Base-by-base conservation (phyloP, 305 asterid genomes). In the Fraxinus floribunda region DNA sequence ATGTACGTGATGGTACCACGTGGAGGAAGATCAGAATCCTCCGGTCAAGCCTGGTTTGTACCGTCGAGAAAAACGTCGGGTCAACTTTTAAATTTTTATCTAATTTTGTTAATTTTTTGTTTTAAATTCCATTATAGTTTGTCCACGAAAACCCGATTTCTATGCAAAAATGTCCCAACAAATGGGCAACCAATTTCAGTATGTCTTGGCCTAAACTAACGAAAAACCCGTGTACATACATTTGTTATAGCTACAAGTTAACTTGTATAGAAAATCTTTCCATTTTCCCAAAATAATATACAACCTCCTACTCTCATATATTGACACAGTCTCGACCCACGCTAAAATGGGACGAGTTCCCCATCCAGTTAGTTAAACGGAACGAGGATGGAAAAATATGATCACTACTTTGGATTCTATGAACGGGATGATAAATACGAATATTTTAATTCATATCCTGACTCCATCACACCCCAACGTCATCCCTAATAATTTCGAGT, bases 61-160 rank as follows among this genome's bases (percentile, higher is more conserved):
- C 77, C 76, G 78, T 88, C 98, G 97, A 92, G 84, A 95, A 94
- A 91, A 90, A 92, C 96, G 97, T 89, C 90, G 92, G 90, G 92
- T 94, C 99, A 89, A 44, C 16, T 90, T 87, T 88, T 81, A 78
- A 86, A 38, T 78, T 82, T 68, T 80, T 2, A 26, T 57, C 10
- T 22, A 20, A n/a, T 16, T 20, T 62, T 20, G 70, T 60, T 49
- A 60, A 60, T 60, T 60, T 60, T n/a, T 20, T 55, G 10, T 80
- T 81, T 77, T 16, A 44, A 49, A 52, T 60, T 80, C 0, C 9
- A 20, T 18, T 66, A 29, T 80, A 24, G 82, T 85, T 79, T 38
- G 82, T 81, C 87, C 90, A 78, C 41, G 78, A 85, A 81, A 74
- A 66, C 83, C 86, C 90, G 86, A 85, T 13, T 49, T 68, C 74